A percentile compares a stretch with the other conserved stretches of the same genome.
Conservation (phyloP, 768 basidiomycete genomes). For the Pisolithus orientalis region DNA sequence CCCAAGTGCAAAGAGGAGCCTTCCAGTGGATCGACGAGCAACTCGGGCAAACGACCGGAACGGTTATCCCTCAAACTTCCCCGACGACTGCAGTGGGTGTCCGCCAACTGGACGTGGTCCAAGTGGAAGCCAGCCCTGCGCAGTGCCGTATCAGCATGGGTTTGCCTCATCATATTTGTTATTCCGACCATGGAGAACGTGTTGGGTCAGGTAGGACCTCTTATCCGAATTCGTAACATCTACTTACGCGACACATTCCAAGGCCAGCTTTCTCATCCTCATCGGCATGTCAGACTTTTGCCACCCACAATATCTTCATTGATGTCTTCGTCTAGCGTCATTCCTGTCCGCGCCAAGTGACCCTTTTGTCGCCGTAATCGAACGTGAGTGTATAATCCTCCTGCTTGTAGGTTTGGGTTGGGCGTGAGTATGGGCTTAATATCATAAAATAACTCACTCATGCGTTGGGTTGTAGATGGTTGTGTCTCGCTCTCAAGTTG, state of each 20-base stretch:
- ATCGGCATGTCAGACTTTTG: conserved; percentile 35
- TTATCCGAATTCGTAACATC: background rate
- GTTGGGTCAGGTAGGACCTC: conserved; percentile 48
- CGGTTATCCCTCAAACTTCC: conserved; percentile 19
- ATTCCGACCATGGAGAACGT: conserved; percentile 41
- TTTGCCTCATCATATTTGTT: conserved; percentile 51
- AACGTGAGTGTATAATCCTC: conserved; percentile 55
- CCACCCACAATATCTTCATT: background rate
- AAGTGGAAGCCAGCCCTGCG: conserved; percentile 61
- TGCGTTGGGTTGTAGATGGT: conserved; percentile 42
- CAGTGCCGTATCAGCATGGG: conserved; percentile 56
- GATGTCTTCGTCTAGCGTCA: conserved; percentile 34
- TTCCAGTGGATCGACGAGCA: background rate
- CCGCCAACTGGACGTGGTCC: conserved; percentile 48
- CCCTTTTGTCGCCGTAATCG: conserved; percentile 61
- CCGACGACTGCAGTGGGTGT: conserved; percentile 45
- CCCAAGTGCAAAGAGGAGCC: background rate
- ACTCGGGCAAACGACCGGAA: background rate
- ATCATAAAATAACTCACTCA: background rate
- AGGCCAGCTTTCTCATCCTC: conserved; percentile 63
- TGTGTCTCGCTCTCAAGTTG: conserved; percentile 56
- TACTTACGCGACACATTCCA: background rate
- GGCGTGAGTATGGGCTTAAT: conserved; percentile 43
- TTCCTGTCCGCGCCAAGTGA: conserved; percentile 64
- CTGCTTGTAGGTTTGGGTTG: conserved; percentile 44